These are phyloP conservation scores for Aspergillus hiratsukae DNA, from an alignment of 2,329 filamentous ascomycete genomes.

Conservation along the genomic window DNA sequence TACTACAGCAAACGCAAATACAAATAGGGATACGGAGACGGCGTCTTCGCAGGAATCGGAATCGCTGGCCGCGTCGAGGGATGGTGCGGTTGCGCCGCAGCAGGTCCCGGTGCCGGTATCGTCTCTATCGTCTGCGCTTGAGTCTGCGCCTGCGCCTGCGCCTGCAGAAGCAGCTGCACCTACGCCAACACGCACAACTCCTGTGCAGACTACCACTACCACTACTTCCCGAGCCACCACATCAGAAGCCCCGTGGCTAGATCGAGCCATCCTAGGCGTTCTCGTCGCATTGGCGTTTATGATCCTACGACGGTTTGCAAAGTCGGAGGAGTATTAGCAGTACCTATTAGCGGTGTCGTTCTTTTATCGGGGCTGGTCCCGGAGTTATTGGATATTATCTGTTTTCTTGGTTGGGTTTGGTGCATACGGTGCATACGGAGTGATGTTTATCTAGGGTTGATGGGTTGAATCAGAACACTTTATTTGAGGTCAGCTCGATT, in stretches of 20 bases:
- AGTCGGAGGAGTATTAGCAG: conserved; percentile 17
- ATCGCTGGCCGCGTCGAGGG: background rate
- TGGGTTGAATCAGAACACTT: too few species aligned
- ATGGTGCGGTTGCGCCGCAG: background rate
- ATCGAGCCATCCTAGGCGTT: conserved; percentile 72
- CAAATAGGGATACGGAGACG: background rate
- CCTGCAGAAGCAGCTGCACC: background rate
- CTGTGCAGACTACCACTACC: conserved; percentile 1
- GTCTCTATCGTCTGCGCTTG: background rate
- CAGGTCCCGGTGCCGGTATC: background rate
- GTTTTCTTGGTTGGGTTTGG: background rate
- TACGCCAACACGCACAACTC: conserved; percentile 1
- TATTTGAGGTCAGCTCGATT: too few species aligned
- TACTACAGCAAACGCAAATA: too few species aligned
- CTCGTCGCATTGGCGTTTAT: conserved; percentile 66
- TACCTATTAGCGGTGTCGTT: background rate
- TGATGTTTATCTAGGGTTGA: background rate
- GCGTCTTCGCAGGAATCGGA: background rate
- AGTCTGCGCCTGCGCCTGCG: background rate
- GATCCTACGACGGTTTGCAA: conserved; percentile 50
- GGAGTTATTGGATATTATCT: background rate
- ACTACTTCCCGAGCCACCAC: conserved; percentile 25
- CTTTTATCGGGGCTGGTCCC: background rate
- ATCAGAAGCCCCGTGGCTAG: conserved; percentile 68
- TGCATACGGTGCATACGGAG: background rate